Evolutionary conservation across 495 filamentous ascomycete species (phyloP).

Genomic region (Trichocladium uniseriatum): DNA sequence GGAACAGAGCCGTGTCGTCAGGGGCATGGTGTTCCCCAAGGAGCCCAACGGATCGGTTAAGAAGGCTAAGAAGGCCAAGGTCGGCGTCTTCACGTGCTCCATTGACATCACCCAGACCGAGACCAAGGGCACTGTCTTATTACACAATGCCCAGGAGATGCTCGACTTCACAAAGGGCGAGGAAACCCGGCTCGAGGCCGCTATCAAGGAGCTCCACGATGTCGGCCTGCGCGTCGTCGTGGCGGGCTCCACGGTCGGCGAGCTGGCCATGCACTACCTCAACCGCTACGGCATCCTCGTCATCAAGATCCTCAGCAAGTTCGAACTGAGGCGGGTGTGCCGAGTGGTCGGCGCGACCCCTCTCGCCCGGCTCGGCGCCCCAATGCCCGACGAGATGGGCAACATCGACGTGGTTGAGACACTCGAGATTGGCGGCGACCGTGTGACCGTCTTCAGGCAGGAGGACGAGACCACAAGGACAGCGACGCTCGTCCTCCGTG

Average conservation of each 20-base stretch:
- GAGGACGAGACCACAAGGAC: conserved; percentile 88
- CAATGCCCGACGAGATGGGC: conserved; percentile 99
- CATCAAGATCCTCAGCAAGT: conserved; percentile 97
- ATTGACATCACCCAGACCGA: conserved; percentile 95
- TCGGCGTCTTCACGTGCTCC: conserved; percentile 92
- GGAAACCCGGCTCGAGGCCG: conserved; percentile 78
- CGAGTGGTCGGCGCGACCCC: conserved; percentile 94
- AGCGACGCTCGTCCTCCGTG: conserved; percentile 87
- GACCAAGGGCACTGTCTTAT: conserved; percentile 98
- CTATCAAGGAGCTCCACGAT: conserved; percentile 92
- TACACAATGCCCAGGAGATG: conserved; percentile 98
- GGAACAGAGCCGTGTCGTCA: conserved; percentile 87
- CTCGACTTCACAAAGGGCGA: conserved; percentile 96
- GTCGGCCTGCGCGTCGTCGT: conserved; percentile 87
- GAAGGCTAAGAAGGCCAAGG: conserved; percentile 85
- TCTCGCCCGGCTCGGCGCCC: conserved; percentile 87
- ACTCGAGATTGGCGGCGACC: conserved; percentile 94
- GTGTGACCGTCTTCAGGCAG: conserved; percentile 97
- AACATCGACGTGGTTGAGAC: conserved; percentile 93
- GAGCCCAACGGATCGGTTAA: conserved; percentile 86
- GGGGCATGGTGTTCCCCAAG: conserved; percentile 95
- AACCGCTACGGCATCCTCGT: conserved; percentile 93
- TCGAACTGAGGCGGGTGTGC: conserved; percentile 87
- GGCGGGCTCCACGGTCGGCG: conserved; percentile 83
- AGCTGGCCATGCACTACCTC: conserved; percentile 94